These are phyloP conservation scores for Larix sibirica DNA, from an alignment of 83 land plant species.

Conservation along the genomic window DNA sequence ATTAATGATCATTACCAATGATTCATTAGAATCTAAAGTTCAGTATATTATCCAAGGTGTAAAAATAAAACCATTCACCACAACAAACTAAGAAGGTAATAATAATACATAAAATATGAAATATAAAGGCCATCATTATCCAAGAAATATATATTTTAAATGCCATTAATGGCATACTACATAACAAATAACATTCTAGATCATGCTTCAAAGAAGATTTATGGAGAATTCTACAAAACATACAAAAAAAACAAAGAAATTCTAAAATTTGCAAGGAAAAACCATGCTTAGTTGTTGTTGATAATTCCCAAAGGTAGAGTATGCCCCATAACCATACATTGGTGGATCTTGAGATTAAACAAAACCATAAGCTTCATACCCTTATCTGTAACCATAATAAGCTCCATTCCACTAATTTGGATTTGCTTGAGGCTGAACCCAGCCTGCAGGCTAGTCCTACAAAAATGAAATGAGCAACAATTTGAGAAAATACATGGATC, in stretches of 20 bases:
- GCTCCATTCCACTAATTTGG: conserved; percentile 70
- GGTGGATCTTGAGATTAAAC: conserved; percentile 59
- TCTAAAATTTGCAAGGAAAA: neutral
- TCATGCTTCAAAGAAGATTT: too few relatives aligned
- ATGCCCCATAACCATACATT: conserved; percentile 63
- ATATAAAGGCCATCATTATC: too few relatives aligned
- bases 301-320: neutral
- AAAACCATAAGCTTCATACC: conserved; percentile 67
- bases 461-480: neutral
- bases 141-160: too few relatives aligned
- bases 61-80: neutral
- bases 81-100: neutral
- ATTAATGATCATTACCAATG: neutral
- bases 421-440: conserved; percentile 45
- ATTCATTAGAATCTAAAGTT: neutral
- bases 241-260: too few relatives aligned
- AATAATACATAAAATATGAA: neutral
- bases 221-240: too few relatives aligned
- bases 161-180: too few relatives aligned
- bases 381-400: conserved; percentile 71
- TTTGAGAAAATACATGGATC: neutral
- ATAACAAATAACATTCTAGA: too few relatives aligned
- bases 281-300: conserved; percentile 3
- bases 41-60: neutral
- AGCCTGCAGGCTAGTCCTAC: neutral